Conservation (phyloP, 148 eudicot genomes). For the Spergularia bocconei region DNA sequence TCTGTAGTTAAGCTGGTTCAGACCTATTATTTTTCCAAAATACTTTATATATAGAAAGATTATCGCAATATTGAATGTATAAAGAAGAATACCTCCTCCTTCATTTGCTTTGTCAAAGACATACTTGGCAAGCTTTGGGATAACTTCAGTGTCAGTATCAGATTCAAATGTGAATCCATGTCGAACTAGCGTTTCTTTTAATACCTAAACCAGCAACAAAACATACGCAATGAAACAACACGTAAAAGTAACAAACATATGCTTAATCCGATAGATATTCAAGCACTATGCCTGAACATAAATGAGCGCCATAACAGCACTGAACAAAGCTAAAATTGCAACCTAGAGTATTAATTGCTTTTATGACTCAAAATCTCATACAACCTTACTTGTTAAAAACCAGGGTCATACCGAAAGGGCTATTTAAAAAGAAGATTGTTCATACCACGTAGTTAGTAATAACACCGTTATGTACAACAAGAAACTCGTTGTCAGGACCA, state of each 20-base stretch:
- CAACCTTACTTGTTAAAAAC: background rate
- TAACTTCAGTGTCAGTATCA: constrained; percentile 98
- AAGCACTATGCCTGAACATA: background rate
- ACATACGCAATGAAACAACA: constrained; percentile 1
- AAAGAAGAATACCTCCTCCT: constrained; percentile 48
- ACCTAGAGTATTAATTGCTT: background rate
- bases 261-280: background rate
- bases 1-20: background rate
- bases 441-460: constrained; percentile 89
- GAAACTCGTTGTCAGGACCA: constrained; percentile 73
- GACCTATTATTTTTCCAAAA: background rate
- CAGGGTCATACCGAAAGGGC: background rate
- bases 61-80: background rate
- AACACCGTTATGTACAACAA: constrained; percentile 96
- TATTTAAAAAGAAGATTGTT: background rate
- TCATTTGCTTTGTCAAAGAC: constrained; percentile 90
- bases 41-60: background rate
- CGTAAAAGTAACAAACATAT: background rate
- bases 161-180: constrained; percentile 94
- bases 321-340: background rate
- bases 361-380: background rate
- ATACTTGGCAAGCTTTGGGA: constrained; percentile 98
- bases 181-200: constrained; percentile 79
- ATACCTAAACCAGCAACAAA: constrained; percentile 50
- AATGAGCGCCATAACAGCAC: too few relatives aligned